Conservation (phyloP, 2,329 filamentous ascomycete genomes). For the Mollisia scopiformis region DNA sequence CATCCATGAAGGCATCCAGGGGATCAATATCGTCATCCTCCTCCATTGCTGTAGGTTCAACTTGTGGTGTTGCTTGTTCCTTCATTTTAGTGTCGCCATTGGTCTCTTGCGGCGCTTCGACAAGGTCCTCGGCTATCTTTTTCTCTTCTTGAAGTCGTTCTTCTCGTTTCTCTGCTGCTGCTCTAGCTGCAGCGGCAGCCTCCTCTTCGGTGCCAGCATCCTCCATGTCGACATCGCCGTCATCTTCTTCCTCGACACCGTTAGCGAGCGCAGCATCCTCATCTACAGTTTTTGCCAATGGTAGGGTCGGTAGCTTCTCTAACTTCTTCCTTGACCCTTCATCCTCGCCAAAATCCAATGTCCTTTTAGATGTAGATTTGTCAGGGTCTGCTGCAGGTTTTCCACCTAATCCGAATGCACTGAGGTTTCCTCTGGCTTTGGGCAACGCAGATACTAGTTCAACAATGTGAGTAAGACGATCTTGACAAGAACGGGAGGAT, state of each 20-base stretch:
- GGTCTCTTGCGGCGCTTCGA: constrained; percentile 44
- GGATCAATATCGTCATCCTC: constrained; percentile 80
- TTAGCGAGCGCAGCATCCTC: constrained; percentile 55
- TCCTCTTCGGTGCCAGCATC: constrained; percentile 87
- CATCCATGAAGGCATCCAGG: constrained; percentile 92
- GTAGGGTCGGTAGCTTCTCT: constrained; percentile 82
- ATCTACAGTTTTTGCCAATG: constrained; percentile 64
- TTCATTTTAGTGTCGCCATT: constrained; percentile 40
- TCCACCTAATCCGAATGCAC: constrained; percentile 78
- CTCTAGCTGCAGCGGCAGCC: constrained; percentile 80
- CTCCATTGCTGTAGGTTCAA: constrained; percentile 37
- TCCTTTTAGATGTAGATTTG: constrained; percentile 70
- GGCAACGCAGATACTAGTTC: constrained; percentile 54
- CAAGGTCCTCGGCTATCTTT: constrained; percentile 47
- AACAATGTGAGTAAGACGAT: constrained; percentile 21
- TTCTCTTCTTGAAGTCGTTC: constrained; percentile 57
- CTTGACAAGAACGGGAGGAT: background rate
- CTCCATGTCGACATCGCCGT: constrained; percentile 69
- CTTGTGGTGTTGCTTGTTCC: constrained; percentile 31
- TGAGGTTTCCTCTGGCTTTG: constrained; percentile 74
- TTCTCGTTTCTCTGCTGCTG: constrained; percentile 83
- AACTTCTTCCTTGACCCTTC: constrained; percentile 86
- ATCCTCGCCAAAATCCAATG: constrained; percentile 85
- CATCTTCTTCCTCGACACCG: constrained; percentile 66
- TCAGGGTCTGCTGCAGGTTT: constrained; percentile 71